Conservation (phyloP, 441 rosid genomes). For the Pelargonium fulgidum region DNA sequence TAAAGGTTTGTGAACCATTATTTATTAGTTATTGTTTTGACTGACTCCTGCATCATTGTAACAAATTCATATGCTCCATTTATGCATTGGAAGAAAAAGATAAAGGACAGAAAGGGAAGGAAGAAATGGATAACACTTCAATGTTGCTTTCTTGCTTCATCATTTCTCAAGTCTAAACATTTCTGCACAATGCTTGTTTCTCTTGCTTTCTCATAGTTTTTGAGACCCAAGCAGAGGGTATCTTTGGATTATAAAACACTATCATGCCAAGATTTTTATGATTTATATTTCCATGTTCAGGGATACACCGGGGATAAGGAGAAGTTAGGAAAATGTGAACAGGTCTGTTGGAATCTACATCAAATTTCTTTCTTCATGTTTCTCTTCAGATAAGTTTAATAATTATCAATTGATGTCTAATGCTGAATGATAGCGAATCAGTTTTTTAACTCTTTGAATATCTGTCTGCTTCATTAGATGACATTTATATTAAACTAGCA, state of each 20-base stretch:
- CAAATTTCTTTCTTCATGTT: not conserved
- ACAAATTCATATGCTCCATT: not conserved
- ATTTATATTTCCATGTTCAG: conserved; percentile 30
- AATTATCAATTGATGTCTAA: not conserved
- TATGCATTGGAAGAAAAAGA: not conserved
- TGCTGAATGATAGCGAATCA: not conserved
- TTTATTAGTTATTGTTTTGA: not conserved
- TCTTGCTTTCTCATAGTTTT: not conserved
- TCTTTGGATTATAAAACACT: not conserved
- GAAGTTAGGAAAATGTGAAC: conserved; percentile 86
- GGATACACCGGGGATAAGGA: conserved; percentile 65
- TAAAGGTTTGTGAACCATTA: conserved; percentile 45
- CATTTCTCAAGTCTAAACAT: not conserved
- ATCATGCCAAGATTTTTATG: not conserved
- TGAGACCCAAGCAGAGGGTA: not conserved
- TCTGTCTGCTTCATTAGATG: not conserved
- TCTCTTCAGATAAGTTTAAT: not conserved
- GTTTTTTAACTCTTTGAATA: not conserved
- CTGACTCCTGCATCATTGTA: not conserved
- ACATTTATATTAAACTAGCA: no score
- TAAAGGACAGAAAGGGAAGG: not conserved
- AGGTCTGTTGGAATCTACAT: conserved; percentile 37
- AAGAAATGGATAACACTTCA: not conserved
- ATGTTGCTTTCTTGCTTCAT: not conserved
- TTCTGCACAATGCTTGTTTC: not conserved